These are phyloP conservation scores for Metschnikowia cerradonensis DNA, from an alignment of 805 yeast genomes.

Conservation along the genomic window DNA sequence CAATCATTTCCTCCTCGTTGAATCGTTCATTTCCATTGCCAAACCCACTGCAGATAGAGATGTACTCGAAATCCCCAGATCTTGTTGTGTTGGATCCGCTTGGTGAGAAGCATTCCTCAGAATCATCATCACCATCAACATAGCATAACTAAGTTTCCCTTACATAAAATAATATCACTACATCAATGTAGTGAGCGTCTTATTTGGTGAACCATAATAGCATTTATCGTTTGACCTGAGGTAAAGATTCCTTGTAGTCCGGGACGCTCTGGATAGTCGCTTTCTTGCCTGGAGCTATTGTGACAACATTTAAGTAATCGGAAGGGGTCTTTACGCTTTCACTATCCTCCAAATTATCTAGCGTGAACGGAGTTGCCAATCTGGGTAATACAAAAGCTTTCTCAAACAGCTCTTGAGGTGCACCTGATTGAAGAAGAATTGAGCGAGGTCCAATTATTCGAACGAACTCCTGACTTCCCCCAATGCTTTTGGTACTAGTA, in stretches of 20 bases:
- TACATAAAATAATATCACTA: background rate
- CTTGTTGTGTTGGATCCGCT: slow-evolving; percentile 12
- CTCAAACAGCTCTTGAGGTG: slow-evolving; percentile 19
- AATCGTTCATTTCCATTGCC: slow-evolving; percentile 18
- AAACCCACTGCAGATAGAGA: slow-evolving; percentile 17
- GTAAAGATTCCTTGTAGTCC: slow-evolving; percentile 32
- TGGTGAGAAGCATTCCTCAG: background rate
- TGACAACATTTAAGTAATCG: slow-evolving; percentile 48
- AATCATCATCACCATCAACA: slow-evolving; percentile 3
- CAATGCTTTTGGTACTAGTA: slow-evolving; percentile 7
- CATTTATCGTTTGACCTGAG: slow-evolving; percentile 1
- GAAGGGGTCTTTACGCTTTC: slow-evolving; percentile 21
- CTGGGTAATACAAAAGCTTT: slow-evolving; percentile 10
- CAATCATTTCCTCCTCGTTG: slow-evolving; percentile 13
- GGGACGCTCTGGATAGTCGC: slow-evolving; percentile 44
- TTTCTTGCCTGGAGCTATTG: slow-evolving; percentile 36
- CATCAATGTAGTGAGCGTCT: background rate
- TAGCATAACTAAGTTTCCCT: background rate
- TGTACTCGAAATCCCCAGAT: slow-evolving; percentile 15
- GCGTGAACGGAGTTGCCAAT: slow-evolving; percentile 9
- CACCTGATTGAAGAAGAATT: slow-evolving; percentile 44
- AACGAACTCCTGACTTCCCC: slow-evolving; percentile 43
- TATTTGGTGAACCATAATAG: background rate
- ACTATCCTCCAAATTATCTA: slow-evolving; percentile 12
- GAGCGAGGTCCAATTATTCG: slow-evolving; percentile 54